These are phyloP conservation scores for Termitomyces sp. DNA, from an alignment of 768 basidiomycete genomes.

Conservation along the genomic window DNA sequence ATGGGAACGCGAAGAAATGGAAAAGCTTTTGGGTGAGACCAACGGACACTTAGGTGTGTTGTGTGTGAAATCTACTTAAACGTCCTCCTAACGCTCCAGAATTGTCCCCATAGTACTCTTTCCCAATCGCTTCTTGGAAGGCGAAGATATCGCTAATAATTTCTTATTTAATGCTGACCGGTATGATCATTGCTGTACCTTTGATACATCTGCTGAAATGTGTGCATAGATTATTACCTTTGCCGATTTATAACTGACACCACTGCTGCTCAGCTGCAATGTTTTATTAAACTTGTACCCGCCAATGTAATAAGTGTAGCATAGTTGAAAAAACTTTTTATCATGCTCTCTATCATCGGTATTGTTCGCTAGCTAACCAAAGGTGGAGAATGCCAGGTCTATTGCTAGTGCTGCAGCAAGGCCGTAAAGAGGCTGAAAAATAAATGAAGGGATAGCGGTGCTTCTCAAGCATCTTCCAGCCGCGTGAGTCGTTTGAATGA, in stretches of 20 bases:
- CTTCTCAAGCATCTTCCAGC: slow-evolving; percentile 17
- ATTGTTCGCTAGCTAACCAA: background rate
- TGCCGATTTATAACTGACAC: slow-evolving; percentile 64
- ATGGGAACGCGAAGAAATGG: slow-evolving; percentile 89
- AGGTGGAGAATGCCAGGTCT: background rate
- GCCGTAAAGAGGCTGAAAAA: background rate
- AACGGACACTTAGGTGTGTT: slow-evolving; percentile 79
- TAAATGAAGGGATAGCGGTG: background rate
- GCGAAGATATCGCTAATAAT: slow-evolving; percentile 89
- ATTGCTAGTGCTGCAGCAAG: background rate
- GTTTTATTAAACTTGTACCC: background rate
- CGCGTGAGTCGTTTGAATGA: slow-evolving; percentile 16
- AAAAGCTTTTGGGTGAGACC: slow-evolving; percentile 65
- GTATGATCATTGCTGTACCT: slow-evolving; percentile 30
- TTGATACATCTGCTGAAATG: slow-evolving; percentile 5
- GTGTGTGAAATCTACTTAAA: background rate
- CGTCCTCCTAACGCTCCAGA: background rate
- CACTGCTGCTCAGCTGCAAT: background rate
- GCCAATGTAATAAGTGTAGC: background rate
- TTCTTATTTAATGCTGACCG: slow-evolving; percentile 89
- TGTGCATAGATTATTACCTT: slow-evolving; percentile 51
- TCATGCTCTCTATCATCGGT: background rate
- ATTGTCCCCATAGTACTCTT: slow-evolving; percentile 56
- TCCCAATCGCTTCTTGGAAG: slow-evolving; percentile 84
- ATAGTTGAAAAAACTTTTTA: background rate